These are phyloP conservation scores for Ceriops tagal DNA, from an alignment of 345 rosid species.

Conservation along the genomic window DNA sequence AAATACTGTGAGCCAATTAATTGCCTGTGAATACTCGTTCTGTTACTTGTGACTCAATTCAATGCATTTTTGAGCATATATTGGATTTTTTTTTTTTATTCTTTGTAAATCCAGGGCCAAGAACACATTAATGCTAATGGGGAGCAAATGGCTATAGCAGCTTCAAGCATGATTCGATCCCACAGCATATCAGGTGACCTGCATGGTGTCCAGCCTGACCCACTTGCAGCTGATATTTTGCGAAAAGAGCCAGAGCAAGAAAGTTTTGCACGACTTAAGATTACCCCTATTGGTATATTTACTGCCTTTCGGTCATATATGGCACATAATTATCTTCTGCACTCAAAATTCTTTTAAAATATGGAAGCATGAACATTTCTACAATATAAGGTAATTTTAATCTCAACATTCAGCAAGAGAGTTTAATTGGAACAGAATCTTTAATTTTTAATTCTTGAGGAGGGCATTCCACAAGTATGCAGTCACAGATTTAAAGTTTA, in stretches of 20 bases:
- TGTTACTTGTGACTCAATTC: not conserved
- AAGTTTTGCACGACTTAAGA: conserved; percentile 77
- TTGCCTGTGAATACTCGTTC: conserved; percentile 6
- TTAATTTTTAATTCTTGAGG: not conserved
- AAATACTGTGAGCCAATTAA: conserved; percentile 52
- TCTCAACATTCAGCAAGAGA: too few species aligned
- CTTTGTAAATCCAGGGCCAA: conserved; percentile 33
- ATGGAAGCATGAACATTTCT: not conserved
- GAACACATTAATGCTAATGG: conserved; percentile 51
- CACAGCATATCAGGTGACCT: conserved; percentile 94
- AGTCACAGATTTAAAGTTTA: too few species aligned
- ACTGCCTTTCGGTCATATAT: not conserved
- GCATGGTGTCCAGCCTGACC: conserved; percentile 99
- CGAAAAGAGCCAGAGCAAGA: conserved; percentile 99
- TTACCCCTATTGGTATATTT: conserved; percentile 64
- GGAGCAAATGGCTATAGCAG: conserved; percentile 54
- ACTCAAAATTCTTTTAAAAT: not conserved
- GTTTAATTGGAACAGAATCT: too few species aligned
- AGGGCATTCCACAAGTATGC: too few species aligned
- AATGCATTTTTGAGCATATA: conserved; percentile 12
- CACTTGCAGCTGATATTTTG: conserved; percentile 95
- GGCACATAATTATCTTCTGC: not conserved
- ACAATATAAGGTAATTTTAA: too few species aligned
- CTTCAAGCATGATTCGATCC: conserved; percentile 85
- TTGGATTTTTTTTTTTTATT: conserved; percentile 1